Evolutionary conservation across 352 stramenopile species (phyloP).

Genomic region (Elongisporangium anandrum): DNA sequence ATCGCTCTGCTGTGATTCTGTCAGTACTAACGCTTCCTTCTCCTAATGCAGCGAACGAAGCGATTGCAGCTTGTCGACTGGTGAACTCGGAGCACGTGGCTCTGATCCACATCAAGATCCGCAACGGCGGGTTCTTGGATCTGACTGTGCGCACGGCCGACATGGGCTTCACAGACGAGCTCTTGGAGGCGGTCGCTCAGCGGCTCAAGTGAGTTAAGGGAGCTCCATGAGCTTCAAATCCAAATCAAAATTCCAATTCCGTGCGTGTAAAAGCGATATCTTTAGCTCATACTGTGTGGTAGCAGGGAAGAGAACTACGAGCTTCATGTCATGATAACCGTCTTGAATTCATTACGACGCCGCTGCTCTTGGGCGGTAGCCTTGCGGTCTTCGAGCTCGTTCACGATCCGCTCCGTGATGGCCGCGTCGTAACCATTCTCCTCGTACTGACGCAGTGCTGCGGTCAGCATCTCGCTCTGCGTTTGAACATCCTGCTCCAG

Average conservation of each 20-base stretch:
- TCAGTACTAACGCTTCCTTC: neutral
- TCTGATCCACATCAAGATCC: conserved; percentile 86
- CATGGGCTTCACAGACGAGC: conserved; percentile 75
- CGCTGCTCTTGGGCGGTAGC: neutral
- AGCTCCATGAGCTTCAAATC: neutral
- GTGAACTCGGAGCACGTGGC: conserved; percentile 79
- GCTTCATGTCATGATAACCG: neutral
- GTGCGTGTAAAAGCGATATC: neutral
- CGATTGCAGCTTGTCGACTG: conserved; percentile 75
- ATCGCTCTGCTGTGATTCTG: neutral
- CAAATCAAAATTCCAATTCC: neutral
- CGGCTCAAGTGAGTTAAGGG: conserved; percentile 50
- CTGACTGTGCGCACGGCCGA: conserved; percentile 83
- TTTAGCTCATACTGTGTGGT: neutral
- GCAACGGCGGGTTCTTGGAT: conserved; percentile 77
- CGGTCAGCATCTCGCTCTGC: neutral
- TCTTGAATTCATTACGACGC: too few species aligned
- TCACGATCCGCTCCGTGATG: neutral
- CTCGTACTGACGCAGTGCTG: neutral
- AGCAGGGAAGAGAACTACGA: neutral
- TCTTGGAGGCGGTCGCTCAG: conserved; percentile 56
- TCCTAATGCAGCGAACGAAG: conserved; percentile 72
- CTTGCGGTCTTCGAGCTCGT: neutral
- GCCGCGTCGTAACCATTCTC: neutral
- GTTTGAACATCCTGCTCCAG: neutral